Evolutionary conservation across 73 alveolate genomes (phyloP).

Genomic region (Paramecium tetraurelia): DNA sequence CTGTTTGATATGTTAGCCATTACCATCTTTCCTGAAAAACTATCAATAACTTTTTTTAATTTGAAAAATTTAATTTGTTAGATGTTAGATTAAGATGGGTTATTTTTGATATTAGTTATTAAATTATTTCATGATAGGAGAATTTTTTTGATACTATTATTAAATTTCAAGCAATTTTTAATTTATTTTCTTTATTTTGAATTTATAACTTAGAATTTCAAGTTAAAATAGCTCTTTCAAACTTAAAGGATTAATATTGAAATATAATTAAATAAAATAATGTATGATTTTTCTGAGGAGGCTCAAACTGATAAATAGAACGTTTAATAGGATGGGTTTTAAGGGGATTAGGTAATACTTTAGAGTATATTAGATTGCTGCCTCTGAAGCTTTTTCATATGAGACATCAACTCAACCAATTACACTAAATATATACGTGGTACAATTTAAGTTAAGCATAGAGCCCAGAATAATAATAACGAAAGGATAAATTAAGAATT

Average conservation of each 20-base stretch:
- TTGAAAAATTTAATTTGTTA: neutral
- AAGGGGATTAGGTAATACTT: neutral
- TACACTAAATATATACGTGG: neutral
- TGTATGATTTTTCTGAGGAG: neutral
- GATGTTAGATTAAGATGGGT: neutral
- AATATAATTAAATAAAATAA: neutral
- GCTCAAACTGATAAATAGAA: neutral
- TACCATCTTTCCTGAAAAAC: no score
- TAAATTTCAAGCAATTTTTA: no score
- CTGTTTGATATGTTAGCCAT: neutral
- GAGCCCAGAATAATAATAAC: slow-evolving; percentile 2
- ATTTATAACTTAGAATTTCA: no score
- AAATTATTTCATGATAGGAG: no score
- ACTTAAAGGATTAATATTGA: neutral
- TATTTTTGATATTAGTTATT: no score
- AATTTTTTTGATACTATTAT: no score
- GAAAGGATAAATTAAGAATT: neutral
- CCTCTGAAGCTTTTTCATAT: neutral
- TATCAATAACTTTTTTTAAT: no score
- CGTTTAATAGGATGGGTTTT: neutral
- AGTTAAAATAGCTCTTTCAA: no score
- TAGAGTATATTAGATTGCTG: neutral
- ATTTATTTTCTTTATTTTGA: neutral
- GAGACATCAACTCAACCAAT: neutral
- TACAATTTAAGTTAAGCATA: neutral